These are phyloP conservation scores for Plectosphaerella sp. DNA, from an alignment of 2,329 filamentous ascomycete species.

Conservation along the genomic window DNA sequence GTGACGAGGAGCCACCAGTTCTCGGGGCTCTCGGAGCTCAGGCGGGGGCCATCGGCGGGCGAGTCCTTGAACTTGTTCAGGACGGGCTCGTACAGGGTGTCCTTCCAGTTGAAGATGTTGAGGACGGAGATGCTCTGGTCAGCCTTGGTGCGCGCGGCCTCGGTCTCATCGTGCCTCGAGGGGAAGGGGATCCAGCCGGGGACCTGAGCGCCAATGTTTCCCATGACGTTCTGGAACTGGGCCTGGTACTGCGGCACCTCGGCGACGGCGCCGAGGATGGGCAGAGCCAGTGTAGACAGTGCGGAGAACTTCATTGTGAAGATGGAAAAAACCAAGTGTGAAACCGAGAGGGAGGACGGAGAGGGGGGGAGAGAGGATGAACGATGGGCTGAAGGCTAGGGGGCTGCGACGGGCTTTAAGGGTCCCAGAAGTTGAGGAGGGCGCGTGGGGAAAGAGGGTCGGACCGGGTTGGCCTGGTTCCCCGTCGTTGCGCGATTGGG, in stretches of 20 bases:
- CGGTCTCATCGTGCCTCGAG: conserved; percentile 33
- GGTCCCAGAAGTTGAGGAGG: not conserved
- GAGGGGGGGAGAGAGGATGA: conserved; percentile 7
- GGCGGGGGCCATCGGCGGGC: conserved; percentile 41
- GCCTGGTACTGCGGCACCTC: conserved; percentile 55
- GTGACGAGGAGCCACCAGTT: conserved; percentile 75
- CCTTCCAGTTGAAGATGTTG: conserved; percentile 67
- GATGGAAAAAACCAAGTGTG: not conserved
- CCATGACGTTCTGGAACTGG: conserved; percentile 60
- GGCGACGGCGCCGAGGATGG: conserved; percentile 49
- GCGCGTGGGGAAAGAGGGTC: not conserved
- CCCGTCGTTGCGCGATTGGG: too few species aligned
- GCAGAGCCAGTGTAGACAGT: conserved; percentile 47
- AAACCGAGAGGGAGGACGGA: not conserved
- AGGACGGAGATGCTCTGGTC: conserved; percentile 44
- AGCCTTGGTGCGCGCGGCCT: conserved; percentile 35
- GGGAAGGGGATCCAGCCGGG: conserved; percentile 49
- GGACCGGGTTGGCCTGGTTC: too few species aligned
- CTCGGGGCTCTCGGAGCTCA: conserved; percentile 50
- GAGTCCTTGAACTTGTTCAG: conserved; percentile 27
- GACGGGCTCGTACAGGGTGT: conserved; percentile 60
- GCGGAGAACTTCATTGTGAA: conserved; percentile 55
- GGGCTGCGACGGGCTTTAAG: not conserved
- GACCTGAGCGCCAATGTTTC: conserved; percentile 51
- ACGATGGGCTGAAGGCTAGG: conserved; percentile 7